Evolutionary conservation across 2,329 filamentous ascomycete species (phyloP), one percentile per base, ranked within the genome.

Genomic region (Penicillium sp.): DNA sequence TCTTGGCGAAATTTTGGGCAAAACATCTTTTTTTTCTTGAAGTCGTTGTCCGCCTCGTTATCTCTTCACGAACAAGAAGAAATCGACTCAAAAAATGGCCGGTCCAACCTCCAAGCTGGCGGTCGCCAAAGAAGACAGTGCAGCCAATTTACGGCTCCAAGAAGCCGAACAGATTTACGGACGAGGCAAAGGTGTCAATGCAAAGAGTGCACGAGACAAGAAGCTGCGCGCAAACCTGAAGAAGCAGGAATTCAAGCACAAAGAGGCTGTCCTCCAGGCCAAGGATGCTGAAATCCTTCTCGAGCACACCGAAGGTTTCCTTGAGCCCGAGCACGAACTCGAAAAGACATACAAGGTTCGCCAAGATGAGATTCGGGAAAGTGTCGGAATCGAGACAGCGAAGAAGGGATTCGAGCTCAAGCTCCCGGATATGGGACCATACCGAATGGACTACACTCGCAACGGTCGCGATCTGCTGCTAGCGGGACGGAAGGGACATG

Each of bases 221-320:
- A 99, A 97, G 73, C 76, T 97, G 58, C 88, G 91, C 45, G 83
- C 85, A 11, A 96, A 90, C 60, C 77, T 99, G 46, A 88, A 86
- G 68, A 81, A 81, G 2, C 81, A 97, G 43, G 94, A 99, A 71
- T 78, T 79, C 55, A 94, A 94, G 72, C 93, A 92, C 75, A 85
- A 92, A 67, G 83, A 88, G 64, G 93, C 93, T 1, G 79, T 89
- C 1, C 74, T 95, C 34, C 88, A 89, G 72, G 92, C 94, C 14
- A 96, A 96, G 75, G 93, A 97, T 79, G 91, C 93, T 21, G 94
- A 99, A 75, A 94, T 99, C 53, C 77, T 99, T 64, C 83, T 96
- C 50, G 93, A 97, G 74, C 90, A 96, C 71, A 84, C 87, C 6
- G 79, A 83, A 10, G 94, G 94, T 6, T 95, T 96, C 65, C 79